These are phyloP conservation scores for Echinochloa phyllopogon DNA, from an alignment of 176 grass and related monocot species.

Conservation along the genomic window DNA sequence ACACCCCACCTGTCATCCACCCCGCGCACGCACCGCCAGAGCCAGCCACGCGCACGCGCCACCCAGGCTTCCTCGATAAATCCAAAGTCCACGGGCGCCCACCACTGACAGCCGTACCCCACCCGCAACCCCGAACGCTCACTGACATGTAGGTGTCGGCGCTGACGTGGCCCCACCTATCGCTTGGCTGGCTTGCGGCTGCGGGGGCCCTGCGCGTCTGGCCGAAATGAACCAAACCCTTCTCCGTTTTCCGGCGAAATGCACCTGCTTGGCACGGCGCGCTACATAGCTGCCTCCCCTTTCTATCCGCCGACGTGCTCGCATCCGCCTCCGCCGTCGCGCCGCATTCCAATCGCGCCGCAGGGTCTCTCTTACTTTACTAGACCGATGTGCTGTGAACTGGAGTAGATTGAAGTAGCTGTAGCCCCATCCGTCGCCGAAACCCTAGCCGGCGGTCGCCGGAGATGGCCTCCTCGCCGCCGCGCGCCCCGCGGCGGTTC, in stretches of 20 bases:
- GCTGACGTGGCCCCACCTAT: background rate
- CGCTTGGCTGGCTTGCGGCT: background rate
- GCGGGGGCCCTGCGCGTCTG: background rate
- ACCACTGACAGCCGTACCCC: background rate
- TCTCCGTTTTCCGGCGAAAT: slow-evolving; percentile 22
- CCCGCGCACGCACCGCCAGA: background rate
- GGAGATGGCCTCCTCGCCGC: slow-evolving; percentile 37
- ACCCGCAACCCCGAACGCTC: too few species aligned
- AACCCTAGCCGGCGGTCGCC: slow-evolving; percentile 58
- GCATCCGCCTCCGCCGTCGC: background rate
- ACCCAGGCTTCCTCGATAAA: background rate
- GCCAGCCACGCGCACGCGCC: background rate
- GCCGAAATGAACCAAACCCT: background rate
- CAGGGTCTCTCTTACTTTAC: background rate
- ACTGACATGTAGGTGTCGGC: background rate
- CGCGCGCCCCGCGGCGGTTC: slow-evolving; percentile 17
- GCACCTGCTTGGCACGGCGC: slow-evolving; percentile 1
- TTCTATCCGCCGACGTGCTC: background rate
- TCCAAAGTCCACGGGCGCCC: background rate
- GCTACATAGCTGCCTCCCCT: background rate
- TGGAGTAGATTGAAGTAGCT: background rate
- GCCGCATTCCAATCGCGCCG: slow-evolving; percentile 1
- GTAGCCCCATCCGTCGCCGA: slow-evolving; percentile 7
- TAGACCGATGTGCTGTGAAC: slow-evolving; percentile 9
- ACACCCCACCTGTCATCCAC: background rate